A percentile compares a stretch with the other conserved stretches of the same genome.
Evolutionary conservation across 2,329 filamentous ascomycete genomes (phyloP).

Genomic region (Coniella vitis): DNA sequence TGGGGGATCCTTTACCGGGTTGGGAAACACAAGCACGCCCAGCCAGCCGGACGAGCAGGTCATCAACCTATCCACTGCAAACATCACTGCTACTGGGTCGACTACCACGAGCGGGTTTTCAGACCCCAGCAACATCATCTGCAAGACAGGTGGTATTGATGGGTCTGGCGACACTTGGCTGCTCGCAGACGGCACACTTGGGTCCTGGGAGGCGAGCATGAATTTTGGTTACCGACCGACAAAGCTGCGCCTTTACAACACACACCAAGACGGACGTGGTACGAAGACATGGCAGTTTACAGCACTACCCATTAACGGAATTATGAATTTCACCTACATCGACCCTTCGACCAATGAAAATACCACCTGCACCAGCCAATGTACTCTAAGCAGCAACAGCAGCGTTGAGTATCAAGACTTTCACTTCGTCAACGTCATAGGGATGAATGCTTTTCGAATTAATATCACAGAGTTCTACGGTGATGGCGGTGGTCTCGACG

Average conservation of each 20-base stretch:
- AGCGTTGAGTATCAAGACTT: slow-evolving; percentile 76
- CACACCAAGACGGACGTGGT: slow-evolving; percentile 72
- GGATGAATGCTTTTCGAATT: slow-evolving; percentile 80
- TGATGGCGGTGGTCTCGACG: slow-evolving; percentile 72
- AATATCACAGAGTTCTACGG: slow-evolving; percentile 88
- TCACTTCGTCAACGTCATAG: slow-evolving; percentile 77
- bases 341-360: slow-evolving; percentile 65
- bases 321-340: slow-evolving; percentile 91
- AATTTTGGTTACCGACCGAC: slow-evolving; percentile 80
- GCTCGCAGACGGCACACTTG: slow-evolving; percentile 64
- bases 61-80: slow-evolving; percentile 77
- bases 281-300: slow-evolving; percentile 85
- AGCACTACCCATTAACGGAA: slow-evolving; percentile 78
- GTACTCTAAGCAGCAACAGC: slow-evolving; percentile 70
- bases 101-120: slow-evolving; percentile 57
- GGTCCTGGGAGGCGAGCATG: slow-evolving; percentile 79
- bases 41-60: slow-evolving; percentile 65
- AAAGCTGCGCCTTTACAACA: slow-evolving; percentile 83
- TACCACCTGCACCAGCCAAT: slow-evolving; percentile 69
- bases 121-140: slow-evolving; percentile 76
- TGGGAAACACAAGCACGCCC: slow-evolving; percentile 71
- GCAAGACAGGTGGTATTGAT: slow-evolving; percentile 61
- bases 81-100: slow-evolving; percentile 60
- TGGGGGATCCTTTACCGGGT: slow-evolving; percentile 79
- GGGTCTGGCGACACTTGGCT: slow-evolving; percentile 77